phyloP scores from a whole-genome alignment of 2,329 filamentous ascomycete species.

The Bipolaris zeicola region DNA sequence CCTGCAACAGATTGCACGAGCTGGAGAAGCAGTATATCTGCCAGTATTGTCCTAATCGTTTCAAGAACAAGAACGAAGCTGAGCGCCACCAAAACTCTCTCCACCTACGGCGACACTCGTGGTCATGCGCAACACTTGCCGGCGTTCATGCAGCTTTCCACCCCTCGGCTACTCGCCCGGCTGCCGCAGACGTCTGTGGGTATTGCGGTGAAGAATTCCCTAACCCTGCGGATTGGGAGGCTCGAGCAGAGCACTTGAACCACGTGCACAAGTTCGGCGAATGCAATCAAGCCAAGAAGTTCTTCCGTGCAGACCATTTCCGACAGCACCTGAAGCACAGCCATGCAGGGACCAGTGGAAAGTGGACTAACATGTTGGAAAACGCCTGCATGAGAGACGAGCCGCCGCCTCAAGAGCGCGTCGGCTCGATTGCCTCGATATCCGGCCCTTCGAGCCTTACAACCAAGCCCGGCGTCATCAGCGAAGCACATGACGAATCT shows the following conservation, averaged over 20 bases:
- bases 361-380: slow-evolving; percentile 98
- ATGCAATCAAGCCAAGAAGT: slow-evolving; percentile 98
- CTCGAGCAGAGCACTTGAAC: slow-evolving; percentile 83
- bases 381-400: slow-evolving; percentile 97
- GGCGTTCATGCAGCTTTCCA: slow-evolving; percentile 83
- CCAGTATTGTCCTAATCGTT: slow-evolving; percentile 88
- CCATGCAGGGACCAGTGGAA: slow-evolving; percentile 92
- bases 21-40: slow-evolving; percentile 97
- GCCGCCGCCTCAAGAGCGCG: slow-evolving; percentile 58
- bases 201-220: slow-evolving; percentile 95
- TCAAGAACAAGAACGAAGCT: slow-evolving; percentile 99
- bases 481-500: slow-evolving; percentile 48
- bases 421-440: slow-evolving; percentile 41
- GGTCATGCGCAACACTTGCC: slow-evolving; percentile 88
- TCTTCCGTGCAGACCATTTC: slow-evolving; percentile 97
- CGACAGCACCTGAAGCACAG: slow-evolving; percentile 97
- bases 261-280: slow-evolving; percentile 95
- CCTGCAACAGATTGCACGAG: slow-evolving; percentile 72
- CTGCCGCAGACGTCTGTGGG: slow-evolving; percentile 77
- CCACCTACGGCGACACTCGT: slow-evolving; percentile 89
- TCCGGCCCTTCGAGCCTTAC: slow-evolving; percentile 37
- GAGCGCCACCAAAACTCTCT: slow-evolving; percentile 96
- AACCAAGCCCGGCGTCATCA: slow-evolving; percentile 46
- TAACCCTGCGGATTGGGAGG: slow-evolving; percentile 87
- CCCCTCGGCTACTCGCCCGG: slow-evolving; percentile 69